Evolutionary conservation across 257 asterid genomes (phyloP), one percentile per base, ranked within the genome.

Genomic region (Salvia rosmarinus): DNA sequence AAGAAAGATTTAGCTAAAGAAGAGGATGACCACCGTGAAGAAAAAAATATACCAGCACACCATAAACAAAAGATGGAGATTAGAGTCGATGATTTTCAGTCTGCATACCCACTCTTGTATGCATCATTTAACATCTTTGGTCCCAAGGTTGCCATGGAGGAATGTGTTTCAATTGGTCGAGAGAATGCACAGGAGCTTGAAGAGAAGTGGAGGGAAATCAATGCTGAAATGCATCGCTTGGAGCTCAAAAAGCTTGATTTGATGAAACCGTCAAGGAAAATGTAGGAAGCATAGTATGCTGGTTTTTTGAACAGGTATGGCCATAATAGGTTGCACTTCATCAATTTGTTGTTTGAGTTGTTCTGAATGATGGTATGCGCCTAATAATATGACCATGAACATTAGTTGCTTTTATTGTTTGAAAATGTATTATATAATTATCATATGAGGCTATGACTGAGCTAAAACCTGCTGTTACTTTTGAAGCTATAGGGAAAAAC

Each of bases 161-260:
- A 13, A 3, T 61, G 52, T 20, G 0, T 1, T 51, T 6, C 21
- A 61, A 70, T 69, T 40, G 67, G 72, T 9, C 58, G 2, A 32
- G 68, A 76, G 13, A 55, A 54, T 47, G 80, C 80, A 0, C 46
- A 30, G 4, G 62, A 62, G 46, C 46, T 76, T 43, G 80, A 76
- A 70, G 20, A 62, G 25, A 76, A 70, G 66, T 76, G 61, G 72
- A 52, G 55, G 68, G 72, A 63, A 63, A 5, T 76, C 72, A 20
- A 62, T 2, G 66, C 23, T 0, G 63, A 63, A 4, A 12, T 13
- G 25, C 61, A 30, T 63, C 62, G 17, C 1, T 10, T 69, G 43
- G 68, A 62, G 68, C 67, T 70, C 21, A 70, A 43, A 70, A 70
- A 0, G 80, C 50, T 76, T 0, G 54, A 62, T 5, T 35, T 70